These are phyloP conservation scores for Drechslerella stenobrocha DNA, from an alignment of 2,329 filamentous ascomycete species.

Conservation along the genomic window DNA sequence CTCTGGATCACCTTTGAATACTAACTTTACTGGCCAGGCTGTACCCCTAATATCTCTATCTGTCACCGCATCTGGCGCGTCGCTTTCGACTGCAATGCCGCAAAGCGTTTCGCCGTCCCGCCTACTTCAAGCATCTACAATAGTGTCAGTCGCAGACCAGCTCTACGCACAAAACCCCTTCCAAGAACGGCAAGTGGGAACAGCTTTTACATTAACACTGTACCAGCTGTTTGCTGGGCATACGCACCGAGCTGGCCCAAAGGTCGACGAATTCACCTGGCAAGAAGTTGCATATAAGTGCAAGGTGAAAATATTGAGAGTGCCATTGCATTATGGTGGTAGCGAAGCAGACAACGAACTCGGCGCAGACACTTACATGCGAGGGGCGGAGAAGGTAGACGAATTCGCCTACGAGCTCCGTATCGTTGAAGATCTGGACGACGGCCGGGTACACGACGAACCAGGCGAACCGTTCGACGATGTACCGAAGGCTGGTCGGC, in stretches of 20 bases:
- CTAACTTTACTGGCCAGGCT: slow-evolving; percentile 55
- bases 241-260: slow-evolving; percentile 51
- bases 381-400: slow-evolving; percentile 60
- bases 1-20: not conserved
- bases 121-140: slow-evolving; percentile 86
- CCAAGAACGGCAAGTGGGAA: slow-evolving; percentile 76
- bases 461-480: slow-evolving; percentile 68
- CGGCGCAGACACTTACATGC: slow-evolving; percentile 58
- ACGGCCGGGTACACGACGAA: slow-evolving; percentile 68
- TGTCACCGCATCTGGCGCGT: slow-evolving; percentile 90
- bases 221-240: slow-evolving; percentile 96
- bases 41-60: slow-evolving; percentile 90
- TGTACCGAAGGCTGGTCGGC: slow-evolving; percentile 65
- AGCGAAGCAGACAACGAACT: slow-evolving; percentile 60
- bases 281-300: slow-evolving; percentile 97
- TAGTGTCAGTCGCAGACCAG: slow-evolving; percentile 82
- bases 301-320: slow-evolving; percentile 74
- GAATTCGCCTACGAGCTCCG: slow-evolving; percentile 81
- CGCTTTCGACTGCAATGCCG: slow-evolving; percentile 75
- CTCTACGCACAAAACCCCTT: slow-evolving; percentile 71
- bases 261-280: slow-evolving; percentile 70
- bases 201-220: slow-evolving; percentile 79
- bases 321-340: slow-evolving; percentile 64
- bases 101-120: slow-evolving; percentile 85
- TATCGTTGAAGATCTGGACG: slow-evolving; percentile 79